Evolutionary conservation across 805 yeast species (phyloP), one percentile per base, ranked within the genome.

Genomic region (Lachancea fermentati): DNA sequence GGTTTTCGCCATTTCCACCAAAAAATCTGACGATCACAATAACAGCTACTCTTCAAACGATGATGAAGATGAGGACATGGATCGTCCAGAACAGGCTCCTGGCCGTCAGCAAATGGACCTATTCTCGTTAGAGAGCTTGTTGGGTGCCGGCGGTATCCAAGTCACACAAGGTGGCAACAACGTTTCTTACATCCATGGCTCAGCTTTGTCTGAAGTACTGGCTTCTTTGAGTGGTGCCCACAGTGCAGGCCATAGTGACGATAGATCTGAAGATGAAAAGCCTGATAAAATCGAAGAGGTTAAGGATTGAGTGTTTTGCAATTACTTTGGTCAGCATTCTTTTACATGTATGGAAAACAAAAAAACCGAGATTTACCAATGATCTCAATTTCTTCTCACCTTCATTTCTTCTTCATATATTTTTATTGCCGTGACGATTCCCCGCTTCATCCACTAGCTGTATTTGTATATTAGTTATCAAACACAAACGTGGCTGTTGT

Each of bases 151-250:
- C n/a, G 50, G 54, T 4, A 54, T 58, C 14, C 53, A 50, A 35
- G 51, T 60, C 34, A 47, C 55, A 4, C 53, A 78, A 35, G 75
- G 76, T 42, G 76, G 75, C 47, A 76, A 76, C 54, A 80, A 80
- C 28, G 78, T 78, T 28, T 75, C 79, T 38, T 79, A 78, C 56
- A 69, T 79, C 48, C 82, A 79, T 52, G 78, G 79, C 5, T 66
- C 80, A 28, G 71, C 80, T 8, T 74, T 83, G 17, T 76, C 77
- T 44, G 76, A 80, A n/a, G 72, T 79, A 52, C 65, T 80, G 53
- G 81, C 81, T 19, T 67, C 73, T 5, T 52, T 70, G 32, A 71
- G 71, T 16, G 63, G 62, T 19, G 62, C 52, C 34, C 49, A 54
- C 30, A 56, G 55, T 11, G 64, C 63, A 19, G 65, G 55, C 19